Base-by-base conservation (phyloP, 768 basidiomycete species). In the Psilocybe sp. region DNA sequence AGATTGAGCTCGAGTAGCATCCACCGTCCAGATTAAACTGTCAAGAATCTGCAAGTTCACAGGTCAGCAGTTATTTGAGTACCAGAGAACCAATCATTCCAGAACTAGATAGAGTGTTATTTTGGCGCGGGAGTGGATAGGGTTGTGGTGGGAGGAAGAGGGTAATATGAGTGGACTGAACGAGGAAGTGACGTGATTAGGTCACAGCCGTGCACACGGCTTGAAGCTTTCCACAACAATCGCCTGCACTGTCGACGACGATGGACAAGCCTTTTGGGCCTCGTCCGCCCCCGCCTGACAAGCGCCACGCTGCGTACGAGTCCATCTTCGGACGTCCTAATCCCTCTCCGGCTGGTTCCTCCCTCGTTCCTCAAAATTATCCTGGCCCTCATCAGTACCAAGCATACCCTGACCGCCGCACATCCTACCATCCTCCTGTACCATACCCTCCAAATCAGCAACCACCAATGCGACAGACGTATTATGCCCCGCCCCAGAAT, bases 241-340 rank as follows among this genome's bases (percentile, higher is more conserved):
- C 23, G 23, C 52, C 40, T 41, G 44, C 53, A 41, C 49, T 53
- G 54, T 54, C 55, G 34, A 37, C 54, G 44, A 47, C 63, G 47
- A 78, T 78, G 76, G 73, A 78, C 62, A 72, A 68, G 57, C 75
- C 75, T 19, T 55, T 80, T 59, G 87, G 87, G 44, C 85, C 76
- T 53, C 72, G 77, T 46, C 75, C 73, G 44, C 70, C 73, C 42
- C 71, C 73, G 15, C 86, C 69, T 67, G 87, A 89, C 70, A 89
- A 90, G 64, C 85, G 90, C 46, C 73, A 81, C 67, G 80, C 83
- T 48, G 90, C 90, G 40, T 93, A 91, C 72, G 87, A 92, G 67
- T 81, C 85, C 62, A 92, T 93, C 71, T 93, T 93, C 68, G 89
- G 89, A 19, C 79, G 90, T 19, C 86, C 89, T 45, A 80, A 52